Conservation (phyloP, 2,329 filamentous ascomycete species). For the Hypoxylon sp. region DNA sequence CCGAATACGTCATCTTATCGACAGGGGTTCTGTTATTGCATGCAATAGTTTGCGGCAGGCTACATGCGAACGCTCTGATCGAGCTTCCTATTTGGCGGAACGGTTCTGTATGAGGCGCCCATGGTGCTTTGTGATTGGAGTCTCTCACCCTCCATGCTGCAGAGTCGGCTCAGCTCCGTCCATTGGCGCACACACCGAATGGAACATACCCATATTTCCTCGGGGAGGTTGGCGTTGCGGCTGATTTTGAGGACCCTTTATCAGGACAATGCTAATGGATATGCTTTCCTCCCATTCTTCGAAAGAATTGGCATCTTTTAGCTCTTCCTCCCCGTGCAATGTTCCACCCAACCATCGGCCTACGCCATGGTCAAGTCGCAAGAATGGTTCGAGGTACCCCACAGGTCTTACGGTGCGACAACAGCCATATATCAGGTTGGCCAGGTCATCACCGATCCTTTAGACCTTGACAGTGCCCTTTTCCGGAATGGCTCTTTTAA, state of each 20-base stretch:
- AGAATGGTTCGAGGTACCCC: slow-evolving; percentile 1
- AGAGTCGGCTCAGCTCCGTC: not conserved
- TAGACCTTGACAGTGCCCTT: not conserved
- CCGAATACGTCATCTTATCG: not conserved
- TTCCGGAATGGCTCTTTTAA: not conserved
- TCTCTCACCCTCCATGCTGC: not conserved
- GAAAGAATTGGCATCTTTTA: not conserved
- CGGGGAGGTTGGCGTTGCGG: not conserved
- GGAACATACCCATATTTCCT: not conserved
- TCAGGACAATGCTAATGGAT: not conserved
- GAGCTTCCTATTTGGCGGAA: not conserved
- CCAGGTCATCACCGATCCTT: not conserved
- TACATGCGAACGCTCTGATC: not conserved
- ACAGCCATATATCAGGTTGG: not conserved
- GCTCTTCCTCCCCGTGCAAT: not conserved
- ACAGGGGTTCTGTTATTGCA: not conserved
- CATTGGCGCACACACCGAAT: not conserved
- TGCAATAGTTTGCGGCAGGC: not conserved
- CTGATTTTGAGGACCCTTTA: not conserved
- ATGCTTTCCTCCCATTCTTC: not conserved
- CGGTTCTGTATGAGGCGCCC: not conserved
- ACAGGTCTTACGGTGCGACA: not conserved
- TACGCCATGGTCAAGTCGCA: not conserved
- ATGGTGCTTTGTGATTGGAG: not conserved
- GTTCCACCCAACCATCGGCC: not conserved